phyloP scores from a whole-genome alignment of 768 basidiomycete genomes.

The Nevesoporus exiguus region DNA sequence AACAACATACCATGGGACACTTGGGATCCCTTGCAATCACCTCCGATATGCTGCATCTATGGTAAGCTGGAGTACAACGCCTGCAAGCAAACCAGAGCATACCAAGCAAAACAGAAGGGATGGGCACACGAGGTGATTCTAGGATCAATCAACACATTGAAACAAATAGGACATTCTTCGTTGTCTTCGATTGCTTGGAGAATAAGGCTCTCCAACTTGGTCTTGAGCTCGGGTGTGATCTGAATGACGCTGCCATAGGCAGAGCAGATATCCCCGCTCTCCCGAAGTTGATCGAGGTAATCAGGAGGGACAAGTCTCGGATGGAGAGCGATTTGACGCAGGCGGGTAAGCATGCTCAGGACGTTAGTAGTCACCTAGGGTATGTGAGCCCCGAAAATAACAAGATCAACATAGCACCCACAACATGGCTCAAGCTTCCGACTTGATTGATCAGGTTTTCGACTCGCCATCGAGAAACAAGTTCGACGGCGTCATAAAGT shows the following conservation, averaged over 20 bases:
- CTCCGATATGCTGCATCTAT: slow-evolving; percentile 55
- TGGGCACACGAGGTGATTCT: slow-evolving; percentile 75
- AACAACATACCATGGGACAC: slow-evolving; percentile 68
- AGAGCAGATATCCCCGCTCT: slow-evolving; percentile 26
- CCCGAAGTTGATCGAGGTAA: slow-evolving; percentile 63
- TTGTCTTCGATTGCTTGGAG: slow-evolving; percentile 71
- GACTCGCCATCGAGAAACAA: slow-evolving; percentile 59
- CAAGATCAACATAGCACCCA: slow-evolving; percentile 18
- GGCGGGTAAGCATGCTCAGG: slow-evolving; percentile 78
- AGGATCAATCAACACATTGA: slow-evolving; percentile 55
- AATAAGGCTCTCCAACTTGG: slow-evolving; percentile 54
- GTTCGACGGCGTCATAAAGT: slow-evolving; percentile 69
- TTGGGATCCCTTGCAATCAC: slow-evolving; percentile 67
- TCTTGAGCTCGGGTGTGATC: slow-evolving; percentile 52
- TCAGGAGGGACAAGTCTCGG: slow-evolving; percentile 68
- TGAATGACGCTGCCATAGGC: slow-evolving; percentile 25
- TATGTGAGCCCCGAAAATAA: slow-evolving; percentile 2
- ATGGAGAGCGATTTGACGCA: slow-evolving; percentile 80
- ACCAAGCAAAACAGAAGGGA: slow-evolving; percentile 72
- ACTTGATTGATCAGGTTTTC: slow-evolving; percentile 46
- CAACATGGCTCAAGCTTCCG: slow-evolving; percentile 41
- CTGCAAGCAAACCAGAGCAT: slow-evolving; percentile 9
- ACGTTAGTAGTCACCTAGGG: slow-evolving; percentile 64
- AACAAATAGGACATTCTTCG: slow-evolving; percentile 82
- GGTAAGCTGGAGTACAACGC: neutral